Base-by-base conservation (phyloP, 441 rosid genomes). In the Euphorbia schlechtendalii region DNA sequence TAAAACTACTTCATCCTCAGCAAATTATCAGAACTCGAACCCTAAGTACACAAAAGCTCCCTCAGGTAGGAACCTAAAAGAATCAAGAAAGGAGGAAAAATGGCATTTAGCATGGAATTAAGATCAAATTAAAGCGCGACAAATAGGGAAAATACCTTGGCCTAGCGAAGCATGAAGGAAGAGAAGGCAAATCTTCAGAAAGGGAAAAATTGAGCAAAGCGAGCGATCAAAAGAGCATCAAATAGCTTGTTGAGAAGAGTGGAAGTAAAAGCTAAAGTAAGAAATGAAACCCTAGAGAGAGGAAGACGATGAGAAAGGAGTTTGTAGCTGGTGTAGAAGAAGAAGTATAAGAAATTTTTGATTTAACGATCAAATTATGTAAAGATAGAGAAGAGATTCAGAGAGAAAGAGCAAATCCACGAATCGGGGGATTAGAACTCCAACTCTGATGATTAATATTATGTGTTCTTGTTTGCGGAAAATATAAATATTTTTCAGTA, bases 241-340 rank as follows among this genome's bases (percentile, higher is more conserved):
- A 30, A 66, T 45, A 57, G 34, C 5, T 30, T 54, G 56, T 53
- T 38, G n/a, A 22, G 38, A 34, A 12, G 30, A 65, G 71, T 62
- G 41, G 61, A 28, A 38, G 36, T 55, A 70, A 43, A 18, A n/a
- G n/a, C 34, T 10, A 28, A 7, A 25, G 24, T 1, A 20, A 20
- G 12, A n/a, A 65, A 71, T 59, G 73, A 77, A 79, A 79, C 80
- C 81, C 80, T 79, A 73, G 73, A 82, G 74, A 36, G 59, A 76
- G 68, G 9, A 22, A 61, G 65, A 36, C 64, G 67, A 28, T 41
- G 12, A 55, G 14, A 45, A 15, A 10, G 5, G 5, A 15, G 3
- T 55, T 25, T 7, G 13, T 56, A 17, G 65, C 58, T 64, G 65
- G 63, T 54, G 45, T 55, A 32, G 54, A 63, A 68, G 49, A 56